Percentiles rank a stretch among this genome's conserved stretches.
Evolutionary conservation across 2,329 filamentous ascomycete species (phyloP).

Genomic region (Ambrosiella xylebori): DNA sequence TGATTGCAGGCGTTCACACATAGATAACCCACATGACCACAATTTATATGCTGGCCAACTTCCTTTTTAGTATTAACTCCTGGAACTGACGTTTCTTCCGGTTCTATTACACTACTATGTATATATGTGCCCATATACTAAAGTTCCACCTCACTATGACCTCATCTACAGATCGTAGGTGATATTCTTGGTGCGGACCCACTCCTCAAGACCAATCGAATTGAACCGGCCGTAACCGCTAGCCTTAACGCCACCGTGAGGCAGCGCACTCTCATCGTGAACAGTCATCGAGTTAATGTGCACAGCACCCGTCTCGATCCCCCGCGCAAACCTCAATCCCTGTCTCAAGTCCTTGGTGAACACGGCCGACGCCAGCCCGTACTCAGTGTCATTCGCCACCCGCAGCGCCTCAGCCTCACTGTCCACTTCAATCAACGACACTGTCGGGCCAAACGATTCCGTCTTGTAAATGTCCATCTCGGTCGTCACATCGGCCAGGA

Average conservation of each 20-base stretch:
- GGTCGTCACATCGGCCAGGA: conserved; percentile 44
- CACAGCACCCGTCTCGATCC: conserved; percentile 49
- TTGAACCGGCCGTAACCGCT: conserved; percentile 49
- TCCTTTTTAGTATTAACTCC: not conserved
- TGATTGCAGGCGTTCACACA: not conserved
- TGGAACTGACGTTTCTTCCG: conserved; percentile 6
- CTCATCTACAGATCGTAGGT: conserved; percentile 23
- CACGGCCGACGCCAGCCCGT: conserved; percentile 53
- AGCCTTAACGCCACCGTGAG: conserved; percentile 48
- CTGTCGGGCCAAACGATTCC: conserved; percentile 63
- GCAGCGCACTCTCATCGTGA: conserved; percentile 45
- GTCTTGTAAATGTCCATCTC: conserved; percentile 58
- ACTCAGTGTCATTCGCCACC: conserved; percentile 68
- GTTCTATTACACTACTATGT: conserved; percentile 1
- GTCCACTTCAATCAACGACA: conserved; percentile 49
- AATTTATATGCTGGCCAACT: not conserved
- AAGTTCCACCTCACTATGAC: too few relatives aligned
- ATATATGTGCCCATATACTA: not conserved
- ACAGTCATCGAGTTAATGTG: conserved; percentile 51
- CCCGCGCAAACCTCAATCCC: conserved; percentile 40
- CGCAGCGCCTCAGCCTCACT: conserved; percentile 53
- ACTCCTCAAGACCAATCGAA: conserved; percentile 39
- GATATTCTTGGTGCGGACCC: conserved; percentile 45
- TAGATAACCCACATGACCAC: not conserved
- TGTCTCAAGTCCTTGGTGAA: conserved; percentile 52